Base-by-base conservation (phyloP, 257 asterid genomes). In the Plectranthus barbatus region DNA sequence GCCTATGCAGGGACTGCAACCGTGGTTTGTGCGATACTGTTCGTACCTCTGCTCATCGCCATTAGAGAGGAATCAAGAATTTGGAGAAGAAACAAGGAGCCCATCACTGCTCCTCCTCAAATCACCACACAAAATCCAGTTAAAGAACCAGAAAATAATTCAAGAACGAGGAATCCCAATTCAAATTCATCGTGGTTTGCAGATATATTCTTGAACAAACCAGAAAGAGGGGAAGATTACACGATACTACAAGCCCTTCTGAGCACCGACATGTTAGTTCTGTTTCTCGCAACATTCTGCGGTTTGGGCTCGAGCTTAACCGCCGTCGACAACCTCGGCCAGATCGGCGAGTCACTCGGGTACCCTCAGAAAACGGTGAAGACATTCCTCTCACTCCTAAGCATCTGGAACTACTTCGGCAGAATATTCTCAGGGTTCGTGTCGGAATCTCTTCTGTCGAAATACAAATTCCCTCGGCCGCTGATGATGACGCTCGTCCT, bases 331-430 rank as follows among this genome's bases (percentile, higher is more conserved):
- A 88, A 88, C 79, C 56, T 88, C 61, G 94, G 96, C 1, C 94
- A 88, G 49, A 85, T 85, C 12, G 96, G 94, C 0, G 91, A 85
- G 50, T 76, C 96, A 2, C 62, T 88, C 20, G 91, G 91, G 3
- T 88, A 88, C 72, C 94, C 96, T 6, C 74, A 72, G 8, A 85
- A 80, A 60, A 88, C 96, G 1, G 64, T 80, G 6, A 83, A 76
- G 5, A 48, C 96, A 12, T 88, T 88, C 7, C 80, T 85, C 14
- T 88, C 91, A 4, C 87, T 88, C 6, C 72, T 88, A 1, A 85
- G 94, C 50, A 85, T 88, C 42, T 88, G 96, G 96, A 88, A 88
- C 24, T 88, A 76, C 55, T 88, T 88, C 23, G 96, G 96, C 6
- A 76, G 96, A 23, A 88, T 88, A 5, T 85, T 85, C 24, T 33